phyloP scores from a whole-genome alignment of 2,329 filamentous ascomycete species.

The Penicillium sp. region DNA sequence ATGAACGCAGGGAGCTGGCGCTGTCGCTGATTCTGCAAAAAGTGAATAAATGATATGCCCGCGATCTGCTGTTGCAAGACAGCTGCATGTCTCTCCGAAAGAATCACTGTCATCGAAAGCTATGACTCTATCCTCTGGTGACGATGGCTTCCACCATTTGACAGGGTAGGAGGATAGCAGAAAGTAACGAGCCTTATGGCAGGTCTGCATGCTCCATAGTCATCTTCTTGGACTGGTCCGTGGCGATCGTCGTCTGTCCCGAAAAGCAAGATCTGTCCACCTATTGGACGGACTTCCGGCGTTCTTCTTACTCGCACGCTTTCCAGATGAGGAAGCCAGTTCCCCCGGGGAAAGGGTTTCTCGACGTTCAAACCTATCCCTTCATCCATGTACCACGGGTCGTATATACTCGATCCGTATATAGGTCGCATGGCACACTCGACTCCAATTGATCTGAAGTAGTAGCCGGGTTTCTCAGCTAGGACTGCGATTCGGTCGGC shows the following conservation, averaged over 20 bases:
- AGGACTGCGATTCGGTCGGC: background rate
- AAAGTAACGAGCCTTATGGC: too few species aligned
- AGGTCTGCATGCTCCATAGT: background rate
- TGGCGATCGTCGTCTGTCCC: background rate
- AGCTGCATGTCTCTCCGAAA: background rate
- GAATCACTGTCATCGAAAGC: too few species aligned
- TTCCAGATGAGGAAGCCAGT: background rate
- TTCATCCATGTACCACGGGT: too few species aligned
- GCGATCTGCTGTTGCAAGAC: background rate
- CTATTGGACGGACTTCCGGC: background rate
- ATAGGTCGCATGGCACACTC: too few species aligned
- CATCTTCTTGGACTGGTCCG: background rate
- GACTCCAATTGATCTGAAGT: too few species aligned
- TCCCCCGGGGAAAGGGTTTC: background rate
- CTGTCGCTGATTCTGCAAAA: background rate
- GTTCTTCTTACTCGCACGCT: background rate
- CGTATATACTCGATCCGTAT: too few species aligned
- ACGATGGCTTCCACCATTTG: too few species aligned
- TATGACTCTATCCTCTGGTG: too few species aligned
- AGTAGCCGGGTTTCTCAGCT: too few species aligned
- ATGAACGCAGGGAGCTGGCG: background rate
- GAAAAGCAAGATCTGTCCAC: background rate
- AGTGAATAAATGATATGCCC: background rate
- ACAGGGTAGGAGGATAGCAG: too few species aligned
- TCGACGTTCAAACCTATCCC: too few species aligned